These are phyloP conservation scores for Hypoxylon sp. DNA, from an alignment of 2,329 filamentous ascomycete species.

Conservation along the genomic window DNA sequence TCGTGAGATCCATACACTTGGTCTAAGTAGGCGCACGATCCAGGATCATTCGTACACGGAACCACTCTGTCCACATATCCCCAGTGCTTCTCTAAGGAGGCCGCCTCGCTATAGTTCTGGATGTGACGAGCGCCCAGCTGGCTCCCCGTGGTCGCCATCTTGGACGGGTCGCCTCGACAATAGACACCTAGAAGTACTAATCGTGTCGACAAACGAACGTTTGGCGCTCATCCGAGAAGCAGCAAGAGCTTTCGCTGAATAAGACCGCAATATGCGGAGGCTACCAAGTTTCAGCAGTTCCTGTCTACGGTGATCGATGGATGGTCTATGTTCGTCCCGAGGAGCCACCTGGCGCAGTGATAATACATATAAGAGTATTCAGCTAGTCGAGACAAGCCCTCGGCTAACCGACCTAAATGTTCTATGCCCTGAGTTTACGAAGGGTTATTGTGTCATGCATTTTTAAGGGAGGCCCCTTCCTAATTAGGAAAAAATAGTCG, in stretches of 20 bases:
- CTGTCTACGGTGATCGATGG: slow-evolving; percentile 14
- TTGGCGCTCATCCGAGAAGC: slow-evolving; percentile 8
- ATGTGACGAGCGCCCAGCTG: slow-evolving; percentile 55
- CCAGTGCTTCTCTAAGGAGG: slow-evolving; percentile 63
- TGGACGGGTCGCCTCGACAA: slow-evolving; percentile 18
- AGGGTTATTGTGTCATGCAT: too few relatives aligned
- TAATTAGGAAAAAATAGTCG: too few relatives aligned
- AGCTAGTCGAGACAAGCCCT: slow-evolving; percentile 13
- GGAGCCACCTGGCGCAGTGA: slow-evolving; percentile 13
- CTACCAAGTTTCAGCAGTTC: slow-evolving; percentile 16
- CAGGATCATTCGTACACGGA: slow-evolving; percentile 69
- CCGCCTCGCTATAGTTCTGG: slow-evolving; percentile 58
- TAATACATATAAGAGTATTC: slow-evolving; percentile 25
- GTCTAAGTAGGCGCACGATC: slow-evolving; percentile 70
- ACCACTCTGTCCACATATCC: slow-evolving; percentile 66
- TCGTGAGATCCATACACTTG: slow-evolving; percentile 64
- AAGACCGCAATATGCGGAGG: slow-evolving; percentile 19
- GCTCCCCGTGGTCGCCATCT: slow-evolving; percentile 44
- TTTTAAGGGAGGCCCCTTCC: too few relatives aligned
- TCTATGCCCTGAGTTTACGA: too few relatives aligned
- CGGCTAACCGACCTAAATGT: slow-evolving; percentile 23
- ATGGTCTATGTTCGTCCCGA: slow-evolving; percentile 23
- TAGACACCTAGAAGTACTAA: slow-evolving; percentile 7
- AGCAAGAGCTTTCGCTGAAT: slow-evolving; percentile 25
- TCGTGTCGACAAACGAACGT: slow-evolving; percentile 16